phyloP scores from a whole-genome alignment of 768 basidiomycete genomes.

The Agrocybe chaxingu region DNA sequence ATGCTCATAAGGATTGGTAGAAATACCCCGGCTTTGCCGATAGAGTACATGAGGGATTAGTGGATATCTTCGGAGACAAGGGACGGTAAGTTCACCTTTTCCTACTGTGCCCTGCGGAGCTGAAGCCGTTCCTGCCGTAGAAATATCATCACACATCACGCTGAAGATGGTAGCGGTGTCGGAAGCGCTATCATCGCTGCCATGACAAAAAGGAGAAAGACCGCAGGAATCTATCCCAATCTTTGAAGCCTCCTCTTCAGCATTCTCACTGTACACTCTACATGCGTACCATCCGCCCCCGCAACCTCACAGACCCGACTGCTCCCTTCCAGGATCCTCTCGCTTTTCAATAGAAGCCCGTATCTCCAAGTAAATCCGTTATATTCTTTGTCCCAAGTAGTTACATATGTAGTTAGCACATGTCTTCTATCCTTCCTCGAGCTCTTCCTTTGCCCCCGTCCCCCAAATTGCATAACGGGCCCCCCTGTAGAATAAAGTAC shows the following conservation, averaged over 20 bases:
- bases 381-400: no score
- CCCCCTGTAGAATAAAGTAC: no score
- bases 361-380: no score
- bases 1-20: conserved; percentile 32
- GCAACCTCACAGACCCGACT: not conserved
- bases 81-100: conserved; percentile 59
- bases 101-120: not conserved
- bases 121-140: conserved; percentile 25
- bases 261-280: not conserved
- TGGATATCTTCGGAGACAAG: conserved; percentile 95
- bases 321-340: no score
- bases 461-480: no score
- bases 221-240: conserved; percentile 18
- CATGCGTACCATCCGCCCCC: not conserved
- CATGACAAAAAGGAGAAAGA: conserved; percentile 52
- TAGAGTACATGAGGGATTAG: conserved; percentile 86
- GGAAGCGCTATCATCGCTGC: conserved; percentile 97
- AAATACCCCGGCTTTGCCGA: conserved; percentile 98
- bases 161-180: conserved; percentile 91
- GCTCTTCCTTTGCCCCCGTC: no score
- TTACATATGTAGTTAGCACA: no score
- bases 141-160: conserved; percentile 77
- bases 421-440: no score
- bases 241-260: conserved; percentile 9
- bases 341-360: no score